phyloP scores from a whole-genome alignment of 345 rosid species.

The Gossypium turneri region DNA sequence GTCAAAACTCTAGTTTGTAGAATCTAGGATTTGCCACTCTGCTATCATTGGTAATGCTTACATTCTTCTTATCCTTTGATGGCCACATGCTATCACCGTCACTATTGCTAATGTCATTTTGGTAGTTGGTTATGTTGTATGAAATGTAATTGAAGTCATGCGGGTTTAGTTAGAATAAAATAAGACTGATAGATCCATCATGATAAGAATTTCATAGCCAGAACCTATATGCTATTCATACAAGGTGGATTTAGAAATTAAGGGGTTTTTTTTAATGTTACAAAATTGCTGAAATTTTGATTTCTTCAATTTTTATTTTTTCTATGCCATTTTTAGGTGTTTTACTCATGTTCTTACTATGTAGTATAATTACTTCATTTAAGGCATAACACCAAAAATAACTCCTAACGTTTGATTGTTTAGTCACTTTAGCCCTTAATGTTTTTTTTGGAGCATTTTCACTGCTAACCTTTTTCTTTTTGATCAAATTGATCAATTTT shows the following conservation, averaged over 20 bases:
- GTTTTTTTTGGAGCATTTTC: rapidly evolving
- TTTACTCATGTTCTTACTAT: background rate
- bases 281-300: too few species aligned
- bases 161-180: too few species aligned
- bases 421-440: too few species aligned
- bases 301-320: background rate
- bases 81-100: background rate
- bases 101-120: background rate
- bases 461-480: too few species aligned
- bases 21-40: background rate
- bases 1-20: background rate
- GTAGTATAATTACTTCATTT: background rate
- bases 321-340: background rate
- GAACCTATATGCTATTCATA: too few species aligned
- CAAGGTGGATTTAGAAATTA: background rate
- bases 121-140: too few species aligned
- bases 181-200: background rate
- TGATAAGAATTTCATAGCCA: background rate
- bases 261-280: too few species aligned
- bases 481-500: too few species aligned
- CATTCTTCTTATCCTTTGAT: background rate
- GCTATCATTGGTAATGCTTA: background rate
- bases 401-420: rapidly evolving
- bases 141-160: background rate
- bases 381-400: too few species aligned